Base-by-base conservation (phyloP, 352 stramenopile genomes). In the Phytophthora meadii region DNA sequence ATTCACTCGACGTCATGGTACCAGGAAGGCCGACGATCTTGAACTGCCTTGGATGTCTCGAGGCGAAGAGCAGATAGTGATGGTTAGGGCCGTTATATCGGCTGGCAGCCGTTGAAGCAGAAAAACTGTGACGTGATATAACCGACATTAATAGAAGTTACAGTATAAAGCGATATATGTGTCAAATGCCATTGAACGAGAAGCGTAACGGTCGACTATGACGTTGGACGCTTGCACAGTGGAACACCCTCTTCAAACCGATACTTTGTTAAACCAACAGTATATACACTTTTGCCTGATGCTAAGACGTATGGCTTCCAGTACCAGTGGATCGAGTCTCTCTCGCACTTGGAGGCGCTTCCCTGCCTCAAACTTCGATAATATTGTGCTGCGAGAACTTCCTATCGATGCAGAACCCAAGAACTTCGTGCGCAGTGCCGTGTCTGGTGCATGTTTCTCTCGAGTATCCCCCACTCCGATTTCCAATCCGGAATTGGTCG, bases 391-490 rank as follows among this genome's bases (percentile, higher is more conserved):
- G 42, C 80, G 82, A 5, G 79, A 84, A 28, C 68, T 94, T 49
- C 81, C 85, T 2, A 52, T 94, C 12, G 85, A 92, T 52, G 28
- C 61, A 1, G 80, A 89, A 59, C 53, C 69, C 12, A 58, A 78
- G 40, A 85, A 88, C 65, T 73, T 72, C 19, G 78, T 91, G 60
- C 81, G 83, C 5, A 72, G 54, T 37, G 65, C 68, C 39, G 81
- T 92, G 14, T 50, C 61, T 1, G 68, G 79, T 25, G 84, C 85
- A 3, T 90, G 77, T 68, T 94, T 89, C 61, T 86, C 84, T 40
- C 80, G 75, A 12, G 73, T 93, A 28, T 24, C 69, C 48, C 84
- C 85, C 32, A 93, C 82, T 11, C 79, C 83, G 3, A 78, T 94
- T 8, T 59, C 66, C 12, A 80, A 65, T 45, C 87, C 85, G 9